Percentiles rank a stretch among this genome's conserved stretches.
Evolutionary conservation across 2,329 filamentous ascomycete genomes (phyloP).

Genomic region (Metarhizium album): DNA sequence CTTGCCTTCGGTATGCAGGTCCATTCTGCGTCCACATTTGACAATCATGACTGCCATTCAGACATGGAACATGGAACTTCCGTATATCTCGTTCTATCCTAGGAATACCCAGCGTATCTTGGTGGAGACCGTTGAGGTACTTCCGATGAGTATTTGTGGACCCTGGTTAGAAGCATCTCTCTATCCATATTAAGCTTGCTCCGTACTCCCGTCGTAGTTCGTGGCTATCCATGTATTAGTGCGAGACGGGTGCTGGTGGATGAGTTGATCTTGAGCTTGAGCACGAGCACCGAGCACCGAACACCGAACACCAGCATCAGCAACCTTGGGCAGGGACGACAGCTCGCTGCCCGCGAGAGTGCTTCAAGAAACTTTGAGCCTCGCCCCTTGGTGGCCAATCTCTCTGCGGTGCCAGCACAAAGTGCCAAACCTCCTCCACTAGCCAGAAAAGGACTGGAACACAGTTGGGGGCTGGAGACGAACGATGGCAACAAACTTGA

Average conservation of each 20-base stretch:
- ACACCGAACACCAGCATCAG: neutral
- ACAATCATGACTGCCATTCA: slow-evolving; percentile 3
- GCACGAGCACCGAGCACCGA: neutral
- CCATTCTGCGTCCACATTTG: slow-evolving; percentile 6
- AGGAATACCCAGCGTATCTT: slow-evolving; percentile 8
- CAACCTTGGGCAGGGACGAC: slow-evolving; percentile 9
- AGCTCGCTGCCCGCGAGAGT: slow-evolving; percentile 5
- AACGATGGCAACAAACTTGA: slow-evolving; percentile 1
- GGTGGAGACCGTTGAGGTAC: slow-evolving; percentile 10
- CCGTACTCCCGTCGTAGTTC: slow-evolving; percentile 8
- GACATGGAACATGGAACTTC: slow-evolving; percentile 6
- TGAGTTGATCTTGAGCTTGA: slow-evolving; percentile 1
- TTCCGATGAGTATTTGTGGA: slow-evolving; percentile 11
- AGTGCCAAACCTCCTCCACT: neutral
- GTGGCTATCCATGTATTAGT: slow-evolving; percentile 7
- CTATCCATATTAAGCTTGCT: slow-evolving; percentile 5
- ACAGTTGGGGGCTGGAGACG: slow-evolving; percentile 2
- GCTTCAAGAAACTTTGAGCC: slow-evolving; percentile 7
- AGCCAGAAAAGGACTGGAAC: slow-evolving; percentile 1
- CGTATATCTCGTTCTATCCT: slow-evolving; percentile 10
- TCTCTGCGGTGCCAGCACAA: slow-evolving; percentile 4
- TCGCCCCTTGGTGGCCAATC: slow-evolving; percentile 4
- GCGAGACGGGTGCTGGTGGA: slow-evolving; percentile 5
- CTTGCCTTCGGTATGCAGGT: slow-evolving; percentile 6
- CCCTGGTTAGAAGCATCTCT: slow-evolving; percentile 7